Evolutionary conservation across 352 stramenopile genomes (phyloP), one percentile per base, ranked within the genome.

Genomic region (Saprolegnia parasitica): DNA sequence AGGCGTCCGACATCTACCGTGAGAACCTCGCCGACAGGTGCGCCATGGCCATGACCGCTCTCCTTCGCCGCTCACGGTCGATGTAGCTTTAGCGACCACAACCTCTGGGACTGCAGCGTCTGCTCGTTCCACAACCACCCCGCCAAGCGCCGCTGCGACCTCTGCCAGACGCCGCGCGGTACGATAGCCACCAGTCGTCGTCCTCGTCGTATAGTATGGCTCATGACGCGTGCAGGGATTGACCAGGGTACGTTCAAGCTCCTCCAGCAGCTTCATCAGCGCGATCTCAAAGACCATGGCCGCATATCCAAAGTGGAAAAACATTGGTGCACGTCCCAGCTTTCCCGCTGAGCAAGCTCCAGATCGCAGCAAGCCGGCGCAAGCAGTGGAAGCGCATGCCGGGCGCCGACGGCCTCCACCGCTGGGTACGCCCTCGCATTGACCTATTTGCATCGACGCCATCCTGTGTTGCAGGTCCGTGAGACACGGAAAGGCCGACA

Each of bases 91-190:
- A 86, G 88, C 72, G 83, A 93, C 68, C 78, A 89, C 49, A 80
- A 83, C 63, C 74, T 93, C 16, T 97, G 89, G 89, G 77, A 79
- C n/a, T 97, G 89, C 70, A 79, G 77, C 24, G 85, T 96, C 1
- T 97, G 88, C 71, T 84, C 87, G n/a, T 97, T 97, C 73, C 82
- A 89, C 24, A 97, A 97, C 72, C 80, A 91, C 56, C 85, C 87
- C 9, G 81, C 90, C 42, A 80, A 83, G 42, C 88, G 89, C 63
- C 74, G 84, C 56, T 97, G 89, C 77, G 86, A 92, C 60, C 70
- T 96, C 67, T 97, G 89, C 71, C 87, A 95, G 70, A 96, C 83
- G 6, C 45, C 80, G 35, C 71, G 81, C 6, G 83, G 83, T 46
- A 74, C 80, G 10, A n/a, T n/a, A n/a, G 45, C 29, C 29, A 35